Base-by-base conservation (phyloP, 148 eudicot genomes). In the Drosera capensis region DNA sequence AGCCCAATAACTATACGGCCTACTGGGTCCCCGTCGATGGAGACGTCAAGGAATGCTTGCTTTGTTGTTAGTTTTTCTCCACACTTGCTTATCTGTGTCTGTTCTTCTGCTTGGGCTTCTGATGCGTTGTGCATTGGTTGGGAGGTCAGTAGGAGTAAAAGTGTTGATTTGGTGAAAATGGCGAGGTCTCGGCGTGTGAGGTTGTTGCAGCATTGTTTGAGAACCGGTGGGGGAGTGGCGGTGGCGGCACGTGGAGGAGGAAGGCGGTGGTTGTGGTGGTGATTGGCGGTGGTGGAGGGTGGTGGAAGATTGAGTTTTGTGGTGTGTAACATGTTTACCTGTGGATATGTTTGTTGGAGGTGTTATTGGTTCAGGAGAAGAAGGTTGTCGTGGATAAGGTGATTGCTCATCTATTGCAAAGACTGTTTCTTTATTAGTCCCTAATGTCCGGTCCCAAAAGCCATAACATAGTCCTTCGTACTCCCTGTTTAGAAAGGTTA, bases 31-130 rank as follows among this genome's bases (percentile, higher is more conserved):
- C 86, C 79, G 31, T 77, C 70, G 25, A 87, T 67, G 14, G 96
- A 67, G 34, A 87, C 41, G 14, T 87, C 90, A n/a, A 87, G 78
- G 58, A 79, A 87, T 29, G 80, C 86, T 16, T 64, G 59, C 49
- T 72, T 72, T 2, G 61, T 68, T 17, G 58, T 45, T 23, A 25
- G 36, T 30, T 5, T 56, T 18, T 56, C 59, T 13, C 2, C 57
- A 43, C 69, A 7, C 14, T 43, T 14, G 29, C 30, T 48, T 23
- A 15, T 28, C 23, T 7, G 52, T 22, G 36, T 46, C 28, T 56
- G 53, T 35, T 66, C 79, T 39, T 69, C 65, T 1, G 71, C 75
- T 28, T 49, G 58, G 21, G 79, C 82, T 23, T 40, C 58, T 2
- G 66, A 29, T 8, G 18, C 37, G 0, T 41, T n/a, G 46, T 40